Conservation (phyloP, 129 eudicot genomes). For the Flaveria trinervia region DNA sequence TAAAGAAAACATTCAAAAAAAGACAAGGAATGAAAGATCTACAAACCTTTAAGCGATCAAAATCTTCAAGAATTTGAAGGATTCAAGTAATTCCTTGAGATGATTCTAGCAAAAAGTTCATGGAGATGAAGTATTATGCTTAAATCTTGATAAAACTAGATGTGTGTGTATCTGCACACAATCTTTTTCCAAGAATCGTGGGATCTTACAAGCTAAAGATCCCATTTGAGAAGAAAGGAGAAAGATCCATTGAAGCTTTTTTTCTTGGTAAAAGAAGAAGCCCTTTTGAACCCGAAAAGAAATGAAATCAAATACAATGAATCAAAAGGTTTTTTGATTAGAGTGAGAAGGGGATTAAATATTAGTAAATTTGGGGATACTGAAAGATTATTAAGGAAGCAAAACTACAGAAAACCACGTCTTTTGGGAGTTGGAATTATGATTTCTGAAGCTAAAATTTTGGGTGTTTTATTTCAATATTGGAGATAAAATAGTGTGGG, state of each 20-base stretch:
- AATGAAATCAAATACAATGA: conserved; percentile 52
- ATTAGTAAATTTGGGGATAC: conserved; percentile 27
- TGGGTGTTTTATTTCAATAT: background rate
- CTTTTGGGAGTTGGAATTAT: conserved; percentile 31
- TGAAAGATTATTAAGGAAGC: conserved; percentile 33
- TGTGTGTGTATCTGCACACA: conserved; percentile 4
- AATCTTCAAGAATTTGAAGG: background rate
- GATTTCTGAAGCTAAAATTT: conserved; percentile 17
- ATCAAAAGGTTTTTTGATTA: conserved; percentile 29
- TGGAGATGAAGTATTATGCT: conserved; percentile 37
- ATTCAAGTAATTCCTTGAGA: conserved; percentile 63
- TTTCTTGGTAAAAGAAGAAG: conserved; percentile 35
- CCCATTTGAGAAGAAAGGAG: conserved; percentile 39
- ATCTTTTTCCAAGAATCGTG: conserved; percentile 41
- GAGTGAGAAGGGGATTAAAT: conserved; percentile 13
- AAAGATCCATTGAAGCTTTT: conserved; percentile 32
- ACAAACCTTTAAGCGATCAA: conserved; percentile 25
- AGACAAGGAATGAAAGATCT: conserved; percentile 22
- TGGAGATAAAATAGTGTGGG: conserved; percentile 29
- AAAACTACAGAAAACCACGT: conserved; percentile 47
- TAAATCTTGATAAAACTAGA: background rate
- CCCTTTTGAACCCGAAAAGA: conserved; percentile 41
- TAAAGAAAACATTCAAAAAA: conserved; percentile 16
- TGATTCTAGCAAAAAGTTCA: conserved; percentile 45
- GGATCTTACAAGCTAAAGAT: conserved; percentile 48